Base-by-base conservation (phyloP, 1,284 basidiomycete species). In the Malassezia slooffiae region DNA sequence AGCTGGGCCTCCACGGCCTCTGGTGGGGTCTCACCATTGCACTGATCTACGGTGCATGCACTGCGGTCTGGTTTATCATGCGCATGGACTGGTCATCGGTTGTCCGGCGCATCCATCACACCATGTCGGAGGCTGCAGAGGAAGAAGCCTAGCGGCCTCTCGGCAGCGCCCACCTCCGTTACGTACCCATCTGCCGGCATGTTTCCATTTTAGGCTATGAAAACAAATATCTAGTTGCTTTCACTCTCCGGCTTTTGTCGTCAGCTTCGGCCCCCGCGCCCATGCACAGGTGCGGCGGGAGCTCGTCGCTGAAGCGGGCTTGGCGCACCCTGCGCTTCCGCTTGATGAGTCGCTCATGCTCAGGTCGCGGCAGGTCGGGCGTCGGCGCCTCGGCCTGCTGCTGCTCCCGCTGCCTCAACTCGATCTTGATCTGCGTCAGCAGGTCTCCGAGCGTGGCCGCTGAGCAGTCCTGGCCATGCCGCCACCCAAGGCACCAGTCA, bases 21-120 rank as follows among this genome's bases (percentile, higher is more conserved):
- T 75, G 74, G 74, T 68, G 72, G 39, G 74, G 74, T 8, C 57
- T 76, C 19, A 71, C 70, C 12, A 55, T 72, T 17, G 72, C 72
- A 8, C 58, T 76, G 10, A 49, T 64, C 8, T 74, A 73, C 41
- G 71, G 70, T 1, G 61, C 62, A 5, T 43, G 67, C 13, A 6
- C 33, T 12, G 39, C 43, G 4, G 23, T 47, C 5, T 47, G 38
- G 39, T 47, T 16, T 28, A 39, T 47, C 11, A 22, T 26, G 16
- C 30, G 34, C 32, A 47, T 33, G 7, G 39, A 47, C 31, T 47
- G 45, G 45, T n/a, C 8, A n/a, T 26, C 27, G 6, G 30, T 47
- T 9, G 33, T 47, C 31, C 45, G 30, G 20, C 21, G 34, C 3
- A 20, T 47, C 9, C 45, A 47, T 19, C 39, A 30, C 20, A 41